Percentiles rank a stretch among this genome's conserved stretches.
phyloP scores from a whole-genome alignment of 345 rosid genomes.

The Populus alba region DNA sequence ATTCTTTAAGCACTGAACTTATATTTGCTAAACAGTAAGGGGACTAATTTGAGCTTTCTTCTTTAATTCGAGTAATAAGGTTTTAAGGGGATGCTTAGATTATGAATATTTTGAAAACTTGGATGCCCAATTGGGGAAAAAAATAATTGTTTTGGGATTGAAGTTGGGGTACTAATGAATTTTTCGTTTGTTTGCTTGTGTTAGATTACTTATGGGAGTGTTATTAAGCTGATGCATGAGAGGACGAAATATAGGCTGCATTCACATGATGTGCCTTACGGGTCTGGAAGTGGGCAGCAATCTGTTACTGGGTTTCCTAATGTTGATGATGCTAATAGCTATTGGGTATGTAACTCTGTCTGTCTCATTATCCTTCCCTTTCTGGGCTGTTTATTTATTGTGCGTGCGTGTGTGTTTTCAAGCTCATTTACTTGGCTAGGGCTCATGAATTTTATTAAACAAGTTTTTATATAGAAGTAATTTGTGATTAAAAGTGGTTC shows the following conservation, averaged over 20 bases:
- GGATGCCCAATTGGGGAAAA: not conserved
- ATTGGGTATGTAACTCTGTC: conserved; percentile 75
- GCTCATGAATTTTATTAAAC: not conserved
- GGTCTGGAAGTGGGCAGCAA: conserved; percentile 99
- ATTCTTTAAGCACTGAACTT: not conserved
- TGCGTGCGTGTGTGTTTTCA: not conserved
- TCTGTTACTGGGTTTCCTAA: conserved; percentile 88
- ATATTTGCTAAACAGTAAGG: too few species aligned
- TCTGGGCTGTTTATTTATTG: not conserved
- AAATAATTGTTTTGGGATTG: not conserved
- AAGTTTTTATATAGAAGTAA: not conserved
- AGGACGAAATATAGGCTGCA: conserved; percentile 75
- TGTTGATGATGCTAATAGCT: conserved; percentile 90
- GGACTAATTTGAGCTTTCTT: not conserved
- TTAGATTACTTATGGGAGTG: conserved; percentile 84
- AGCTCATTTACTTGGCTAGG: not conserved
- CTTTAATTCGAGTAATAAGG: not conserved
- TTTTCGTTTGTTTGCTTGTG: not conserved
- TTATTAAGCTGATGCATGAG: conserved; percentile 91
- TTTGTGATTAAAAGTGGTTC: not conserved
- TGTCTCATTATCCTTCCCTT: not conserved
- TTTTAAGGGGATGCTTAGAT: not conserved
- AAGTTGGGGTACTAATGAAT: not conserved
- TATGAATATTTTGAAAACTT: not conserved
- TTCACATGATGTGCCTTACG: conserved; percentile 98